Base-by-base conservation (phyloP, 495 filamentous ascomycete genomes). In the Penicillium bialowiezense region DNA sequence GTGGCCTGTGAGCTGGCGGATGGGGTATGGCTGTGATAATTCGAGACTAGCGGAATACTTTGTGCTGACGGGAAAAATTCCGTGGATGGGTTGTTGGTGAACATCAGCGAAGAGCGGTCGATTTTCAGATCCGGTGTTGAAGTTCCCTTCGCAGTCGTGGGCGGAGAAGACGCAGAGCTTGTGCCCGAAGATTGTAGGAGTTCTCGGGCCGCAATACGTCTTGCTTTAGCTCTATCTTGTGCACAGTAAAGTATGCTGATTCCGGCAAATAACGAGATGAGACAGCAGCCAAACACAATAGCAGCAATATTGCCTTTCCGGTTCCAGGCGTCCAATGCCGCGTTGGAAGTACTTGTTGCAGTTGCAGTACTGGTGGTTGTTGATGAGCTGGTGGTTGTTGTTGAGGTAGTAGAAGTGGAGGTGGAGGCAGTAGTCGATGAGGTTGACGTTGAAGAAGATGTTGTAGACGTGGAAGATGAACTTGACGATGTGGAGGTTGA, bases 331-430 rank as follows among this genome's bases (percentile, higher is more conserved):
- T 42, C 34, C 2, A 38, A n/a, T 9, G 29, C 54, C 10, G 54
- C 49, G 7, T 33, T 44, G 3, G 24, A 17, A 0, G 50, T 55
- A 23, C 49, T 56, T 3, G 56, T 56, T 1, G 57, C 35, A 17
- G 57, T 48, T 15, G 48, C 41, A 5, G 52, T 54, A 20, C 33
- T 43, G 5, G 45, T 58, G 5, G 45, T 58, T 0, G 41, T 58
- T 8, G 41, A 38, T 2, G 53, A 52, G 9, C 45, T 54, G 14
- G 49, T 49, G 18, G 39, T 47, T 23, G 31, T 44, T n/a, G 51
- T 24, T 3, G 56, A 41, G 7, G 12, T 41, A 14, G 21, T 42
- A 2, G 44, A 28, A 1, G 44, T 42, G 5, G 37, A 36, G 17
- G 19, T 20, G 5, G 42, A 24, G 13, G 33, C 26, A 8, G 17